A percentile compares a stretch with the other conserved stretches of the same genome.
Conservation (phyloP, 2,329 filamentous ascomycete genomes). For the Massarina eburnea region DNA sequence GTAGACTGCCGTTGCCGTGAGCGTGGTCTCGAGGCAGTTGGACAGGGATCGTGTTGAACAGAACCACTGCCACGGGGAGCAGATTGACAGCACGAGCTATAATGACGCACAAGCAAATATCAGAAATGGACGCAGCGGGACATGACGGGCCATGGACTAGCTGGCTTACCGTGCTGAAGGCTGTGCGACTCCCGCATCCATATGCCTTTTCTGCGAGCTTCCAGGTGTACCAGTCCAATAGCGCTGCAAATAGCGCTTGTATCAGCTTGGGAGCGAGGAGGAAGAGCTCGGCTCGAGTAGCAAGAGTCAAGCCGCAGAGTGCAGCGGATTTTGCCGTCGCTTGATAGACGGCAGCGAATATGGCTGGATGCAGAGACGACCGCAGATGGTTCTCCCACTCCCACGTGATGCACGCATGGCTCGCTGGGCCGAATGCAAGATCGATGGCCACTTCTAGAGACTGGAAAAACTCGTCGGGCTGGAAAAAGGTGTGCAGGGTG, state of each 20-base stretch:
- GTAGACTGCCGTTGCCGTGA: constrained; percentile 77
- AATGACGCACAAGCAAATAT: constrained; percentile 22
- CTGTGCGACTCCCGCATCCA: constrained; percentile 62
- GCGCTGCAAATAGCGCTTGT: constrained; percentile 76
- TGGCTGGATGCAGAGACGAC: constrained; percentile 84
- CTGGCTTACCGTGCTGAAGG: constrained; percentile 69
- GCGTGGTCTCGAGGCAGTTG: constrained; percentile 87
- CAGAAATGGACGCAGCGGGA: constrained; percentile 18
- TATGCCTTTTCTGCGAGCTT: constrained; percentile 74
- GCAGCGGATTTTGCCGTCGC: constrained; percentile 59
- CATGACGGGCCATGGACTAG: constrained; percentile 9
- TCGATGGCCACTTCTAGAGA: constrained; percentile 93
- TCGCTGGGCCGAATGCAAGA: constrained; percentile 74
- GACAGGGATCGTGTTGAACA: constrained; percentile 91
- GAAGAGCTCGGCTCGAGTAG: constrained; percentile 66
- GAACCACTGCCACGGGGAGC: constrained; percentile 96
- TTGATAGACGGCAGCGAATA: constrained; percentile 79
- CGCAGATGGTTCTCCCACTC: constrained; percentile 90
- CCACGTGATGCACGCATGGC: constrained; percentile 94
- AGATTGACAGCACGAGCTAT: constrained; percentile 69
- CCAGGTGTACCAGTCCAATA: constrained; percentile 87
- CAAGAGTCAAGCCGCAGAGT: constrained; percentile 56
- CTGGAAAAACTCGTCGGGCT: constrained; percentile 97
- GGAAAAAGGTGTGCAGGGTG: constrained; percentile 85
- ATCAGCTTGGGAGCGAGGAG: constrained; percentile 71